Evolutionary conservation across 2,329 filamentous ascomycete species (phyloP).

Genomic region (Metarhizium guizhouense): DNA sequence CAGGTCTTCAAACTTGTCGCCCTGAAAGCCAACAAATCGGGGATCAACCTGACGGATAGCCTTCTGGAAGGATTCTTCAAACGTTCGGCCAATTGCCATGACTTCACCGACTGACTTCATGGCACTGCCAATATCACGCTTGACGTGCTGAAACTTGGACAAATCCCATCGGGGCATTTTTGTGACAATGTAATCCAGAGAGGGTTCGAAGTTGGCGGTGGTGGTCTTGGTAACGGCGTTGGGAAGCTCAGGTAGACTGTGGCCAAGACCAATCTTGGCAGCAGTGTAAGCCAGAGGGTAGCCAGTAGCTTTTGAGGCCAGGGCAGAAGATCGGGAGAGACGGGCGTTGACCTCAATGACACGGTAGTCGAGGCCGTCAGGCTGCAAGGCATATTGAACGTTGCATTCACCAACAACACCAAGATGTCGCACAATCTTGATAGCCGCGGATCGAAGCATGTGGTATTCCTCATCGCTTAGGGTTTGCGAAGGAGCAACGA

Average conservation of each 20-base stretch:
- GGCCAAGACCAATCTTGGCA: constrained; percentile 94
- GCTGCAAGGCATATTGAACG: constrained; percentile 93
- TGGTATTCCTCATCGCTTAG: constrained; percentile 98
- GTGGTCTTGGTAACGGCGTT: constrained; percentile 98
- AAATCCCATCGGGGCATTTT: constrained; percentile 99
- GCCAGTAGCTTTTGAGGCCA: constrained; percentile 95
- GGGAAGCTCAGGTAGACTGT: constrained; percentile 89
- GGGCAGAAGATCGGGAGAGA: constrained; percentile 91
- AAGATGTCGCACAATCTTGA: constrained; percentile 96
- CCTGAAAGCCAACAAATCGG: constrained; percentile 85
- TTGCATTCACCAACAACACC: constrained; percentile 98
- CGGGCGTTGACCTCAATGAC: constrained; percentile 99
- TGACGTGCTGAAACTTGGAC: constrained; percentile 97
- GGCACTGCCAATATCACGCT: constrained; percentile 90
- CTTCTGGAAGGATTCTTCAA: constrained; percentile 98
- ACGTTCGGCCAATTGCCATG: constrained; percentile 97
- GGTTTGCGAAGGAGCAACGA: constrained; percentile 94
- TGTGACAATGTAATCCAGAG: constrained; percentile 93
- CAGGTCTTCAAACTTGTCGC: constrained; percentile 86
- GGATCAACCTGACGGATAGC: constrained; percentile 96
- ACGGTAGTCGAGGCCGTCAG: constrained; percentile 93
- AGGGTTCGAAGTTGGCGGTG: constrained; percentile 97
- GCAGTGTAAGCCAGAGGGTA: constrained; percentile 96
- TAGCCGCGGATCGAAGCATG: constrained; percentile 94
- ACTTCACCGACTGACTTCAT: constrained; percentile 99